Evolutionary conservation across 257 asterid genomes (phyloP).

Genomic region (Coffea canephora): DNA sequence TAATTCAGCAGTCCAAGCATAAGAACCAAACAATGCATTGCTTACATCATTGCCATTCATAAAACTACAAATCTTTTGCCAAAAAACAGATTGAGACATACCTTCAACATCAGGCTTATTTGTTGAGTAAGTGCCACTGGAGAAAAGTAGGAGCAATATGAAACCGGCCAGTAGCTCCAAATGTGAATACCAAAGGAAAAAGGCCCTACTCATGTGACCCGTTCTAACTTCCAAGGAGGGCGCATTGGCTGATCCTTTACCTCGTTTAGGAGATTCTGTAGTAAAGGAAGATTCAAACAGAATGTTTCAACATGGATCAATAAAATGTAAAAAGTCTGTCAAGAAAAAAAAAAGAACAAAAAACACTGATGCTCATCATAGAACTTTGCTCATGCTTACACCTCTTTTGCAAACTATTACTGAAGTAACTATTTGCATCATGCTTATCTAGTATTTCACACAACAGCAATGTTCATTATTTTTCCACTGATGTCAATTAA

Average conservation of each 20-base stretch:
- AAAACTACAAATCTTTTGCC: not conserved
- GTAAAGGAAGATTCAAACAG: constrained; percentile 12
- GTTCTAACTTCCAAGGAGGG: constrained; percentile 20
- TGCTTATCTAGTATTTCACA: not conserved
- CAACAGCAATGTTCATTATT: not conserved
- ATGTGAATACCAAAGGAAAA: constrained; percentile 16
- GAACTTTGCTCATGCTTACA: not conserved
- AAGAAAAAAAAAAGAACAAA: not conserved
- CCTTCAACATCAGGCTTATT: constrained; percentile 68
- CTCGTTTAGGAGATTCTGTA: constrained; percentile 16
- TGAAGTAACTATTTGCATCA: not conserved
- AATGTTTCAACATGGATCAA: not conserved
- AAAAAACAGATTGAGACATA: constrained; percentile 13
- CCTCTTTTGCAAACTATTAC: not conserved
- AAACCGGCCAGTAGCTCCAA: constrained; percentile 27
- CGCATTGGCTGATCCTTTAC: constrained; percentile 10
- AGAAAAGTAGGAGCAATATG: constrained; percentile 42
- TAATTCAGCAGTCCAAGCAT: not conserved
- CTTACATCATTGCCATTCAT: not conserved
- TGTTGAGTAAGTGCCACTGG: constrained; percentile 38
- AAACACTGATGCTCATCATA: not conserved
- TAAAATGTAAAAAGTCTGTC: not conserved
- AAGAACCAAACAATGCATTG: not conserved
- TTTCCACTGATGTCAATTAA: not conserved
- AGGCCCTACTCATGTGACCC: constrained; percentile 23